phyloP scores from a whole-genome alignment of 75 land plant species.

The Picea glauca region DNA sequence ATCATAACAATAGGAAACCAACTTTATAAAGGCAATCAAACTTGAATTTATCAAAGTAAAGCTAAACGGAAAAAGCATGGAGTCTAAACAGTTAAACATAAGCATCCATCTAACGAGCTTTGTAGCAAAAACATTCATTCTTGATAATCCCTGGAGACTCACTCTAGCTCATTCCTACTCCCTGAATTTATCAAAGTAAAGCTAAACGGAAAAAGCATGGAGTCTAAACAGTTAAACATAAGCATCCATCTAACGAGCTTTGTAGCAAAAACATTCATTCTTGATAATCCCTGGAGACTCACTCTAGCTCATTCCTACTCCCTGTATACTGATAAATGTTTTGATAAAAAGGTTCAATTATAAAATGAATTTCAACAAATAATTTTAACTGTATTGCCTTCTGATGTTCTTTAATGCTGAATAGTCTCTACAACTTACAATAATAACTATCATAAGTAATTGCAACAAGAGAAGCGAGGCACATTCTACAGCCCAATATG shows the following conservation, averaged over 20 bases:
- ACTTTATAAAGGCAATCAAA: conserved; percentile 3
- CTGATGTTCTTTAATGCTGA: too few species aligned
- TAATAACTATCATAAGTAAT: too few species aligned
- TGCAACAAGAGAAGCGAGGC: too few species aligned
- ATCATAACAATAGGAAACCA: neutral
- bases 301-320: neutral
- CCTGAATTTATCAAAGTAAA: neutral
- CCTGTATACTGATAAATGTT: too few species aligned
- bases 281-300: neutral
- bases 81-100: neutral
- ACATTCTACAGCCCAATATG: too few species aligned
- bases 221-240: neutral
- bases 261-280: neutral
- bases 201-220: neutral
- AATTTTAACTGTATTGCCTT: too few species aligned
- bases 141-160: neutral
- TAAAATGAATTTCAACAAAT: too few species aligned
- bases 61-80: neutral
- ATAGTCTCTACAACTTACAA: too few species aligned
- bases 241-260: neutral
- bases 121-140: neutral
- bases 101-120: neutral
- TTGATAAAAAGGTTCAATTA: too few species aligned
- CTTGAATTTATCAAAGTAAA: neutral
- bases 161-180: neutral